Evolutionary conservation across 305 asterid species (phyloP).

Genomic region (Fraxinus greggii): DNA sequence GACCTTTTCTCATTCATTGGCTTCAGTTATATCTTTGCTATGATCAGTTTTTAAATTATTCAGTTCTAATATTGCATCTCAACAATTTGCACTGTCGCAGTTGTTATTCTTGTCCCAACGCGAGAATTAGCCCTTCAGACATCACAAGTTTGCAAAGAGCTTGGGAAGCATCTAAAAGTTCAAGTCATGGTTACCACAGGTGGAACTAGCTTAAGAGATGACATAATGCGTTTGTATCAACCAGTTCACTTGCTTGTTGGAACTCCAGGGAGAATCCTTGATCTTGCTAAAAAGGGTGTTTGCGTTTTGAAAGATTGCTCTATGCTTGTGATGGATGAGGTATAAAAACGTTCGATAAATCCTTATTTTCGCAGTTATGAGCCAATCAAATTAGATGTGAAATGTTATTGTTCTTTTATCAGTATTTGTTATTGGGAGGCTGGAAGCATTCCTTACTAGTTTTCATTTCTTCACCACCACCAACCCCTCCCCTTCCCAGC

Average conservation of each 20-base stretch:
- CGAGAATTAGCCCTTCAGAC: conserved; percentile 98
- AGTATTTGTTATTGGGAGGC: neutral
- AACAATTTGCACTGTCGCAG: conserved; percentile 43
- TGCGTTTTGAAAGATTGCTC: conserved; percentile 70
- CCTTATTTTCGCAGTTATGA: neutral
- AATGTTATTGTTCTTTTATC: neutral
- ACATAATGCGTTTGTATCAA: conserved; percentile 95
- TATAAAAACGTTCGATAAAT: conserved; percentile 17
- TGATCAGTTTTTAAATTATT: neutral
- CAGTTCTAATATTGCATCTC: conserved; percentile 4
- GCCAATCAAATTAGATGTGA: neutral
- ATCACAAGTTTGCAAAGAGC: conserved; percentile 95
- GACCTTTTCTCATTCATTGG: neutral
- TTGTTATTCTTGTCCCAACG: conserved; percentile 89
- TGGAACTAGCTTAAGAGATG: conserved; percentile 96
- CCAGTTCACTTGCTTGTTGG: conserved; percentile 98
- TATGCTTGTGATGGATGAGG: conserved; percentile 96
- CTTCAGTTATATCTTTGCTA: neutral
- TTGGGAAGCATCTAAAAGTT: conserved; percentile 83
- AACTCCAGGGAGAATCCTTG: conserved; percentile 96
- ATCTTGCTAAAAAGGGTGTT: conserved; percentile 76
- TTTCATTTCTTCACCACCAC: neutral
- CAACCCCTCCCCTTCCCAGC: neutral
- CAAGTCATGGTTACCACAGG: conserved; percentile 96
- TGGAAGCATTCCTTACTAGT: neutral